Base-by-base conservation (phyloP, 106 monocot species). In the Allium sativum region DNA sequence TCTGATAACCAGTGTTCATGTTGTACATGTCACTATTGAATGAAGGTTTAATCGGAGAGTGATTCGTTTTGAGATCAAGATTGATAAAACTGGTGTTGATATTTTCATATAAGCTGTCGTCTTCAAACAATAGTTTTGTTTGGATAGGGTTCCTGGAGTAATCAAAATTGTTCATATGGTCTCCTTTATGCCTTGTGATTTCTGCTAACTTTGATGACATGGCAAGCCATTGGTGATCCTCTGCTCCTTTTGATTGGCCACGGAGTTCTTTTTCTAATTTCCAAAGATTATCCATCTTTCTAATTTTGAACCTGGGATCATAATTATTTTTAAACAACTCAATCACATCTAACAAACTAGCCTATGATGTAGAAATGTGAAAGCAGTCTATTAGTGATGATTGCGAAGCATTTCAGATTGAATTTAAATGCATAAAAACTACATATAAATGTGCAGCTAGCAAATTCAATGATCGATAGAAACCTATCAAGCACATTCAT, bases 171-270 rank as follows among this genome's bases (percentile, higher is more conserved):
- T 85, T 93, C 57, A 70, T 75, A 44, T 80, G 73, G 10, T 77
- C 88, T 11, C 64, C 67, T 20, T 78, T 78, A 55, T 80, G 62
- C 55, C 77, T 77, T 13, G 82, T 76, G 20, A 85, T 45, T 75
- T 88, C 88, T 15, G 93, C 84, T 40, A 93, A 65, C 57, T 88
- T 93, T 42, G 88, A 88, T 19, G 85, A 84, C 56, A 93, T 82
- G 22, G 82, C 56, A 53, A 82, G 77, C 93, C 88, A 89, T 59
- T 89, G 77, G 22, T 80, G 77, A 55, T 93, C 93, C 77, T 93
- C 93, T 13, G 77, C 65, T 10, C 73, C 73, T 75, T 85, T 93
- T 42, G 82, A 55, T 40, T 85, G 93, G 45, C 88, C 82, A 7
- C 93, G 74, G 60, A 93, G 78, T 72, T 93, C 93, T 66, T 93